Base-by-base conservation (phyloP, 73 alveolate species). In the Paramecium sexaurelia region DNA sequence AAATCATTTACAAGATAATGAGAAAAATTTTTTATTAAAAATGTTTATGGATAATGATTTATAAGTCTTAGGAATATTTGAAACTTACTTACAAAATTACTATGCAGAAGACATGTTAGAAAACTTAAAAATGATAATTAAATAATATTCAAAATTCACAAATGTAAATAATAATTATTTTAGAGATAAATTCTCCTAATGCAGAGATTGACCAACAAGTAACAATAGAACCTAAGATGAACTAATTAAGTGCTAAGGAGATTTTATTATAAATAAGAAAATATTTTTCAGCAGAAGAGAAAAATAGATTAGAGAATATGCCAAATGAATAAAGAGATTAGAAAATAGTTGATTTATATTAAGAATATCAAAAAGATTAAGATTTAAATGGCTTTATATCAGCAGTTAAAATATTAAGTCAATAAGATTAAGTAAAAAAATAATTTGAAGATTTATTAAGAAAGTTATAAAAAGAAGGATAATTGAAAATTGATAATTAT, bases 11-110 rank as follows among this genome's bases (percentile, higher is more conserved):
- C 5, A 32, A 35, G 87, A 73, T 17, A n/a, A 32, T 29, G 87
- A 73, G 17, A 35, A 24, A 8, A 73, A 73, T 10, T 73, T 73
- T n/a, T 35, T 73, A 73, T 33, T 35, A 35, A 73, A 73, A 73
- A 32, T 73, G 67, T 73, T 73, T 73, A 37, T 73, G 57, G 87
- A 73, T 73, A 35, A 37, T 32, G 87, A 73, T 73, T 8, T 73
- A 11, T 73, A 73, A 37, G 87, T 73, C n/a, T 10, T 73, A 32
- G 87, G 87, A 27, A 37, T 66, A 0, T 32, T 73, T 20, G 87
- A 73, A 37, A 35, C 87, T 3, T 73, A 73, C 17, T 19, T 73
- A 11, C 29, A 73, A 19, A 73, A 73, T 35, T 37, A 35, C 32
- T 61, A 73, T 73, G 87, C 66, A 1, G 36, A 73, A 33, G 87